Base-by-base conservation (phyloP, 1,284 basidiomycete species). In the Moesziomyces aphidis region DNA sequence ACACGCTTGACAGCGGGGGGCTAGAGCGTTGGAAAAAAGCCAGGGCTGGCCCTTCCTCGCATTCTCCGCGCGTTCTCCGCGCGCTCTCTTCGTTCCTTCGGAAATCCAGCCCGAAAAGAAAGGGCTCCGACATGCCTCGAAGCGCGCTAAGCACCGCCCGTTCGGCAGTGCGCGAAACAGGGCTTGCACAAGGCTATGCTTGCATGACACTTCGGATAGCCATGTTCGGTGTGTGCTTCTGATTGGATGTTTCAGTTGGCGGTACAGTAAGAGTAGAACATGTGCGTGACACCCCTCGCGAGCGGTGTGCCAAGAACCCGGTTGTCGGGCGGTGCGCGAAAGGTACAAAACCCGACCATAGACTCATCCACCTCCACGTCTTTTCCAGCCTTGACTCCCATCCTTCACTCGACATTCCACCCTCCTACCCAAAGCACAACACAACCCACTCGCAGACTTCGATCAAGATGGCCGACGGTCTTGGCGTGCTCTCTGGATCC, bases 401-500 rank as follows among this genome's bases (percentile, higher is more conserved):
- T 34, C 31, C 11, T 34, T 34, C 13, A 10, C 9, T 34, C 31
- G 31, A 34, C 26, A 8, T 8, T 28, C 26, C 26, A 28, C 8
- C 6, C 6, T 28, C 26, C 26, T 28, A 28, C 8, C 26, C 5
- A 28, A 28, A 28, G 26, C 26, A 28, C 26, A 28, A 17, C 19
- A 42, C 39, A 8, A 19, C 6, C 39, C 31, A 34, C 31, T 34
- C 31, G 3, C 31, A 34, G 31, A 34, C 31, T 10, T 13, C 8
- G 46, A 15, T 47, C 19, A 47, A 42, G 22, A 55, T 56, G 61
- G 54, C 34, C 19, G 61, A 62, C 2, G 9, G 15, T 0, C 8
- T 42, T 6, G 28, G 31, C 22, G 51, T 60, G 17, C 21, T 52
- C 23, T 51, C 44, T 43, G 57, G 43, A 28, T 28, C 26, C 10